These are phyloP conservation scores for Cynara cardunculus DNA, from an alignment of 129 eudicot species.

Conservation along the genomic window DNA sequence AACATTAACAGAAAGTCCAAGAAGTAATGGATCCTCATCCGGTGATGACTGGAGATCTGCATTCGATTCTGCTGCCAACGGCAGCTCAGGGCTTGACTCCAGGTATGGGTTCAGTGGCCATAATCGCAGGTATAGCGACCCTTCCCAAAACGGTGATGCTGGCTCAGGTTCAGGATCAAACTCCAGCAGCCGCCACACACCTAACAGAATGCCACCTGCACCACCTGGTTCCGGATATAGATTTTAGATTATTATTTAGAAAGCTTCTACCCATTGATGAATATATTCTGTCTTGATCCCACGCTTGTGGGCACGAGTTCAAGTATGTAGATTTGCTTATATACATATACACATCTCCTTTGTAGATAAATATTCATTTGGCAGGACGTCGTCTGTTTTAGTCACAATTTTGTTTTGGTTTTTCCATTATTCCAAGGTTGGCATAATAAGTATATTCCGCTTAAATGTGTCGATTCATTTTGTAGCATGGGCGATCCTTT, in stretches of 20 bases:
- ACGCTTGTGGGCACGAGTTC: background rate
- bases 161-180: conserved; percentile 46
- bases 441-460: background rate
- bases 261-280: background rate
- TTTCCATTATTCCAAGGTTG: background rate
- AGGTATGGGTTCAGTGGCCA: conserved; percentile 66
- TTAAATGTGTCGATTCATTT: background rate
- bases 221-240: conserved; percentile 88
- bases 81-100: conserved; percentile 44
- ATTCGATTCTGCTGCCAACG: conserved; percentile 94
- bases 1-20: conserved; percentile 41
- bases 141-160: conserved; percentile 68
- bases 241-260: conserved; percentile 26
- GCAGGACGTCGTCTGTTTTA: background rate
- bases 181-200: conserved; percentile 86
- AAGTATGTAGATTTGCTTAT: background rate
- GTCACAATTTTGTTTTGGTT: background rate
- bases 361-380: background rate
- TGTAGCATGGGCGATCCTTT: too few relatives aligned
- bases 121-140: conserved; percentile 80
- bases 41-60: conserved; percentile 99
- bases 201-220: conserved; percentile 88
- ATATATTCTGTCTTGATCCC: background rate
- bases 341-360: background rate
- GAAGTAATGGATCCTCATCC: conserved; percentile 40